phyloP scores from a whole-genome alignment of 2,329 filamentous ascomycete species.

The Calonectria pteridis region DNA sequence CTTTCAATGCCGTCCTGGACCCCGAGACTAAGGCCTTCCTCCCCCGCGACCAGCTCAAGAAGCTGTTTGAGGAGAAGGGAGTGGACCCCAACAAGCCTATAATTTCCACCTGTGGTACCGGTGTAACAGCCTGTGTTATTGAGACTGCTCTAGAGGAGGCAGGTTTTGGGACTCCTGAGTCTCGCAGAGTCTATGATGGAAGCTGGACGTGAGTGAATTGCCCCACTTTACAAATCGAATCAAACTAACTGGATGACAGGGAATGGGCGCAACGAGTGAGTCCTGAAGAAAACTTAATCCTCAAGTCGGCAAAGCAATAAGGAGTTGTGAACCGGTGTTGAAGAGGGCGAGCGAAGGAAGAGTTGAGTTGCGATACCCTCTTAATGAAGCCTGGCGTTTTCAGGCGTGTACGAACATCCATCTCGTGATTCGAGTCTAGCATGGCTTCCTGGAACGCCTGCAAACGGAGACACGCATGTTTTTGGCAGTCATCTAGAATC shows the following conservation, averaged over 20 bases:
- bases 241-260: conserved; percentile 54
- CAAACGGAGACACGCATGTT: conserved; percentile 31
- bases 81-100: conserved; percentile 85
- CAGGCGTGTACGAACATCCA: conserved; percentile 46
- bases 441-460: conserved; percentile 34
- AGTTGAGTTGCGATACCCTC: conserved; percentile 48
- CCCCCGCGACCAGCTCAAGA: conserved; percentile 76
- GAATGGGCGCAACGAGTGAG: conserved; percentile 77
- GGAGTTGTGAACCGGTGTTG: conserved; percentile 22
- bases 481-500: conserved; percentile 36
- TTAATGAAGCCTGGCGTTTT: conserved; percentile 44
- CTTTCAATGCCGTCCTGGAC: conserved; percentile 84
- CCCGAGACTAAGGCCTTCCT: conserved; percentile 85
- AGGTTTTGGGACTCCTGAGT: conserved; percentile 75
- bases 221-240: not conserved
- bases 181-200: conserved; percentile 88
- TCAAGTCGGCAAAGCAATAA: conserved; percentile 59
- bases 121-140: conserved; percentile 91
- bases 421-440: conserved; percentile 39
- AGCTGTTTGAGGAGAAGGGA: conserved; percentile 83
- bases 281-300: conserved; percentile 72
- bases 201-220: conserved; percentile 88
- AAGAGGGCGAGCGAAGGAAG: conserved; percentile 34
- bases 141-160: conserved; percentile 88
- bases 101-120: conserved; percentile 90